Percentiles rank a stretch among this genome's conserved stretches.
Evolutionary conservation across 139 green algal genomes (phyloP).

Genomic region (Haematococcus lacustris): DNA sequence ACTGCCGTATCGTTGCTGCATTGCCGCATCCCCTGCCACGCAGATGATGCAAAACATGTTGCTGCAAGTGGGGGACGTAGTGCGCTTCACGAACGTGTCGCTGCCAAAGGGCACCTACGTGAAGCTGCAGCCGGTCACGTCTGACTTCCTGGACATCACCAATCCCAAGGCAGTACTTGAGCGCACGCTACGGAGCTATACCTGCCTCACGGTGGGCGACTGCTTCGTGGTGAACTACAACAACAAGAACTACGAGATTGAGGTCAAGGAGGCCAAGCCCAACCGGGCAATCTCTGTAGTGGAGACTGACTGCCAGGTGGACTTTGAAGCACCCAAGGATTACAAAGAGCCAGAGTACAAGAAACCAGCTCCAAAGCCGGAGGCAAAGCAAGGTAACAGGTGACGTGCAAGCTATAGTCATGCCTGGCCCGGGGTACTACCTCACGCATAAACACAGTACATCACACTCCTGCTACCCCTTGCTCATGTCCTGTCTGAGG

Average conservation of each 20-base stretch:
- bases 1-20: too few species aligned
- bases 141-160: slow-evolving; percentile 93
- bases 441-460: too few species aligned
- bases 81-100: slow-evolving; percentile 71
- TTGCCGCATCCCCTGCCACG: too few species aligned
- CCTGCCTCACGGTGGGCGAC: slow-evolving; percentile 65
- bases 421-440: too few species aligned
- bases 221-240: slow-evolving; percentile 93
- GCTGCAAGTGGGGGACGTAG: slow-evolving; percentile 82
- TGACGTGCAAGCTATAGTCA: too few species aligned
- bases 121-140: slow-evolving; percentile 81
- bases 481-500: too few species aligned
- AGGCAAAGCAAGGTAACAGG: too few species aligned
- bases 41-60: slow-evolving; percentile 98
- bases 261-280: slow-evolving; percentile 77
- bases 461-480: too few species aligned
- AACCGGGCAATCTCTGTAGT: slow-evolving; percentile 86
- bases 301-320: slow-evolving; percentile 94
- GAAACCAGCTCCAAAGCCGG: too few species aligned
- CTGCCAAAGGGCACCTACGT: slow-evolving; percentile 71
- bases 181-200: slow-evolving; percentile 70
- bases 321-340: slow-evolving; percentile 96
- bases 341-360: slow-evolving; percentile 77
- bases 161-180: slow-evolving; percentile 97
- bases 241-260: slow-evolving; percentile 87